Percentiles rank a stretch among this genome's conserved stretches.
phyloP scores from a whole-genome alignment of 768 basidiomycete species.

The Dioszegia aurantiaca region DNA sequence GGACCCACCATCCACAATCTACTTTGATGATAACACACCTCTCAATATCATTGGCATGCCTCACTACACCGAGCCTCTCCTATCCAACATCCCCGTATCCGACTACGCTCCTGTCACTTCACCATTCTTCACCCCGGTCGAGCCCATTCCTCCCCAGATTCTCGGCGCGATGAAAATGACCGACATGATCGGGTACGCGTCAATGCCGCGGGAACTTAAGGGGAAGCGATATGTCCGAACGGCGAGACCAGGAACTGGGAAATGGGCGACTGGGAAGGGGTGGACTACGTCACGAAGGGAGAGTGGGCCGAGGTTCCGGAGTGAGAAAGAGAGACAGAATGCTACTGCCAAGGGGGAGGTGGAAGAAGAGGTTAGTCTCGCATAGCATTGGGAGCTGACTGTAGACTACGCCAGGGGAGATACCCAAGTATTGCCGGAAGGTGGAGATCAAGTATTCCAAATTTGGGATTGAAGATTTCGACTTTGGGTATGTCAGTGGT shows the following conservation, averaged over 20 bases:
- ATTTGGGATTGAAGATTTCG: conserved; percentile 98
- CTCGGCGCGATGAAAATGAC: conserved; percentile 75
- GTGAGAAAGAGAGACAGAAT: conserved; percentile 61
- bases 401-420: conserved; percentile 36
- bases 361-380: conserved; percentile 32
- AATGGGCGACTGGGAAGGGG: conserved; percentile 41
- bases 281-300: conserved; percentile 51
- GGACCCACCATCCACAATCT: conserved; percentile 65
- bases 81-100: conserved; percentile 60
- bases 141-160: conserved; percentile 75
- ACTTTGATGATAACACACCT: conserved; percentile 79
- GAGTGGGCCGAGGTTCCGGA: conserved; percentile 64
- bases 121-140: conserved; percentile 61
- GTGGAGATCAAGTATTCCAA: conserved; percentile 98
- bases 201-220: conserved; percentile 77
- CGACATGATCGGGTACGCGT: conserved; percentile 85
- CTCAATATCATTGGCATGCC: conserved; percentile 87
- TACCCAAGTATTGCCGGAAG: conserved; percentile 78
- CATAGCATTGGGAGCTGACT: conserved; percentile 15
- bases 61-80: conserved; percentile 67
- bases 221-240: conserved; percentile 76
- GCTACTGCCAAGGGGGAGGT: conserved; percentile 1
- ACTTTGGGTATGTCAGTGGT: conserved; percentile 71
- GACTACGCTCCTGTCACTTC: conserved; percentile 56
- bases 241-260: conserved; percentile 49